Percentiles rank a stretch among this genome's conserved stretches.
Conservation (phyloP, 129 eudicot genomes). For the Apium graveolens region DNA sequence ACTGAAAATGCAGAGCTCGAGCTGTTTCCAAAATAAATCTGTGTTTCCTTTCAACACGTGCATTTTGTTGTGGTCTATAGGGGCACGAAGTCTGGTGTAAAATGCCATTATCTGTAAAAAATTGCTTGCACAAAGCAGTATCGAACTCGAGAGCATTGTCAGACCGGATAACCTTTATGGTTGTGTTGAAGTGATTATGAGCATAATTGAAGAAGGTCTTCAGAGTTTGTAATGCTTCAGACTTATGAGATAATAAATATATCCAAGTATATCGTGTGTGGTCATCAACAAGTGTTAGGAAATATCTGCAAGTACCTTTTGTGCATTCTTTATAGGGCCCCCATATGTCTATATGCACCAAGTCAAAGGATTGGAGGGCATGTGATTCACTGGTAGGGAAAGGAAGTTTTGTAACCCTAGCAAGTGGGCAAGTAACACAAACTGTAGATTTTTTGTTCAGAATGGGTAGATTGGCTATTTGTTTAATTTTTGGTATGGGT, state of each 20-base stretch:
- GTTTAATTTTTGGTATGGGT: background rate
- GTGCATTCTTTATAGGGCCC: background rate
- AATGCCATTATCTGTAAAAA: background rate
- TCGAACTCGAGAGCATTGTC: background rate
- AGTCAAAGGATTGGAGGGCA: background rate
- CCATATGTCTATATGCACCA: background rate
- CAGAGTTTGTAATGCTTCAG: background rate
- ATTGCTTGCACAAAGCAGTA: background rate
- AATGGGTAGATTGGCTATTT: background rate
- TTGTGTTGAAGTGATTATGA: too few relatives aligned
- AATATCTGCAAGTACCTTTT: background rate
- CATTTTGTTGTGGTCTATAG: background rate
- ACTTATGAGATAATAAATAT: background rate
- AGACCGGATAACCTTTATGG: background rate
- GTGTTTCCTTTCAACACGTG: background rate
- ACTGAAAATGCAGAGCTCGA: background rate
- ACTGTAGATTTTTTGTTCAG: background rate
- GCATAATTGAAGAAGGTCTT: too few relatives aligned
- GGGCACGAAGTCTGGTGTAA: background rate
- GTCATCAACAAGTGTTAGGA: background rate
- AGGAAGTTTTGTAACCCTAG: background rate
- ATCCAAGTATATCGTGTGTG: background rate
- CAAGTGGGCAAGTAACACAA: background rate
- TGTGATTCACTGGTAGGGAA: background rate
- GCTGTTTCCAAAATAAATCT: background rate